Base-by-base conservation (phyloP, 1,284 basidiomycete species). In the Trametes hirsuta region DNA sequence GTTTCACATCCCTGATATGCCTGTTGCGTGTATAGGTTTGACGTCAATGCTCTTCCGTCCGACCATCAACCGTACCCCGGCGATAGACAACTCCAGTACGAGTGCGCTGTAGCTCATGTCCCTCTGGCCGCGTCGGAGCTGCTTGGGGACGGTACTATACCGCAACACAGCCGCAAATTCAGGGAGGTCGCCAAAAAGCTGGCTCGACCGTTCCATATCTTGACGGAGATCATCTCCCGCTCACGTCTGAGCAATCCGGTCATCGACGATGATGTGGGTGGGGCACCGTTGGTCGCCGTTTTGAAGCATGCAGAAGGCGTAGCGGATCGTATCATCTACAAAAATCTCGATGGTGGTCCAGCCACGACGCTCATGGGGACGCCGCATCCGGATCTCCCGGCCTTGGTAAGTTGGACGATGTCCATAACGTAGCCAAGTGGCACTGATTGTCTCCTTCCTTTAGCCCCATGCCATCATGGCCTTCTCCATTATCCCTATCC, bases 81-180 rank as follows among this genome's bases (percentile, higher is more conserved):
- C 34, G 30, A 41, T 21, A 55, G 37, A 12, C 15, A 42, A 18
- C 71, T 87, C 40, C 74, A 79, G 57, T 84, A 87, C 56, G 81
- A 86, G 42, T 80, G 82, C 36, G 70, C 78, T 4, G 79, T 78
- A 35, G 64, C 84, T 10, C 79, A 81, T 55, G 73, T 84, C 44
- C 73, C 80, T 6, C 74, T 90, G 40, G 72, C 76, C n/a, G 64
- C 74, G 4, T 74, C 90, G 6, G 86, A 88, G 61, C 65, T 71
- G 2, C 67, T 88, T 34, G 78, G 81, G 21, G 78, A 84, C 61
- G 82, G 82, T 11, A 70, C 76, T 5, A 69, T 81, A 24, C 59
- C 68, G 1, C 81, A 80, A 30, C 76, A 75, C 30, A 77, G 79
- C 0, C 59, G 66, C 15, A 75, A 77, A 53, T 83, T 77, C 66